Conservation (phyloP, 345 rosid species). For the Citrus glauca region DNA sequence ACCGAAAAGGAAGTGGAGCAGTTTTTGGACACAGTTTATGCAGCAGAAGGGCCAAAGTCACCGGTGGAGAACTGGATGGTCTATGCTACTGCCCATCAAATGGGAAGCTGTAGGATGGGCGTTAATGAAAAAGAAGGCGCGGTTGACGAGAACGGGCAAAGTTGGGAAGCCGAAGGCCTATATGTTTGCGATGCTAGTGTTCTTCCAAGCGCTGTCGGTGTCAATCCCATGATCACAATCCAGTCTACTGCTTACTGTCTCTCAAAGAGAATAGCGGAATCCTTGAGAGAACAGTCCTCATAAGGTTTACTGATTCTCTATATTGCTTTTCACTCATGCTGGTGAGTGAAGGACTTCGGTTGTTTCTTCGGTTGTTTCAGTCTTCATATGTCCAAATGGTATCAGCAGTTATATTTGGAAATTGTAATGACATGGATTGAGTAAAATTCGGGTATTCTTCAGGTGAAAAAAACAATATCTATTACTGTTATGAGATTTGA, state of each 20-base stretch:
- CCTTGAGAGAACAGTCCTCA: conserved; percentile 20
- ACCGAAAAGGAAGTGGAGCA: conserved; percentile 33
- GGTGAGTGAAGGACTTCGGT: too few relatives aligned
- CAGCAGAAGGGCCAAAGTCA: conserved; percentile 29
- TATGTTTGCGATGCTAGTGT: conserved; percentile 59
- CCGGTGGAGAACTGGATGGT: conserved; percentile 36
- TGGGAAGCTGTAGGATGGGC: conserved; percentile 71
- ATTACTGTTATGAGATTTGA: background rate
- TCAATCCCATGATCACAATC: conserved; percentile 72
- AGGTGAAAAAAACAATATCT: background rate
- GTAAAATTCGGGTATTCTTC: background rate
- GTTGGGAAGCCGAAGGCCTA: conserved; percentile 61
- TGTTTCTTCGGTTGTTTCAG: too few relatives aligned
- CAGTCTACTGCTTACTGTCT: conserved; percentile 65
- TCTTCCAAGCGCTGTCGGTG: conserved; percentile 60
- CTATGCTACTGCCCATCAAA: conserved; percentile 53
- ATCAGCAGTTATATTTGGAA: background rate
- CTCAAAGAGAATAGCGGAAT: conserved; percentile 42
- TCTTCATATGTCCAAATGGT: background rate
- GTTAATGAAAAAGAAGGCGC: conserved; percentile 42
- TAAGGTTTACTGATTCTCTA: background rate
- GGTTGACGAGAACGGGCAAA: conserved; percentile 48
- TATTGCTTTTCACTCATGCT: background rate
- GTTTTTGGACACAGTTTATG: conserved; percentile 40
- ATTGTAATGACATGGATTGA: background rate